Evolutionary conservation across 495 filamentous ascomycete genomes (phyloP).

Genomic region (Chaetomidium leptoderma): DNA sequence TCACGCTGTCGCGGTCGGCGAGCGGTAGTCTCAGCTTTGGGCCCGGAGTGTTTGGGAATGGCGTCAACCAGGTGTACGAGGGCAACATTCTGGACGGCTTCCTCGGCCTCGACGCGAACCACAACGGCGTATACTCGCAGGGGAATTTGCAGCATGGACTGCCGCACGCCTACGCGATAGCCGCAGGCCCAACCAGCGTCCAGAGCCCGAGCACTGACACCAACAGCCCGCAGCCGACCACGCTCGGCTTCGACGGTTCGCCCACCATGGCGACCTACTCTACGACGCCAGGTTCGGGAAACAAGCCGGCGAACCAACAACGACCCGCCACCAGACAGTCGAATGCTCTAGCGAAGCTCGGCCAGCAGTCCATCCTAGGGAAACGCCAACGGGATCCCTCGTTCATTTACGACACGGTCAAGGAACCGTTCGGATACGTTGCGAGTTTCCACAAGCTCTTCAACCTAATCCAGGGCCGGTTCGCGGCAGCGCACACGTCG

Average conservation of each 20-base stretch:
- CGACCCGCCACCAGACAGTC: constrained; percentile 37
- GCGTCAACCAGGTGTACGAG: constrained; percentile 41
- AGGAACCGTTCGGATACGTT: constrained; percentile 85
- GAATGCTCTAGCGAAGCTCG: constrained; percentile 39
- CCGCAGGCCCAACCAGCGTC: constrained; percentile 45
- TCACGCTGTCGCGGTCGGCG: constrained; percentile 36
- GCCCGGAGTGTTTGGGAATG: constrained; percentile 42
- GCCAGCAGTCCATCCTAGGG: constrained; percentile 49
- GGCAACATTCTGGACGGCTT: constrained; percentile 38
- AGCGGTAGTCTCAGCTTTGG: constrained; percentile 41
- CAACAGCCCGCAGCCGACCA: constrained; percentile 46
- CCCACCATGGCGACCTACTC: constrained; percentile 42
- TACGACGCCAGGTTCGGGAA: constrained; percentile 24
- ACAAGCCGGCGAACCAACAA: constrained; percentile 27
- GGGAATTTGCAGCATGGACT: constrained; percentile 50
- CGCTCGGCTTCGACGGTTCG: constrained; percentile 43
- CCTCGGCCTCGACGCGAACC: constrained; percentile 38
- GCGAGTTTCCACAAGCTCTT: constrained; percentile 85
- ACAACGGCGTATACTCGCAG: constrained; percentile 40
- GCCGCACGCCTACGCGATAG: constrained; percentile 48
- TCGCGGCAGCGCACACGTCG: constrained; percentile 61
- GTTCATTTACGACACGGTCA: constrained; percentile 81
- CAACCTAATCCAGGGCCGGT: constrained; percentile 72
- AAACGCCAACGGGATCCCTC: constrained; percentile 64
- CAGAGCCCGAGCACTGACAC: constrained; percentile 50